phyloP scores from a whole-genome alignment of 495 filamentous ascomycete species.

The Penicillium coprophilum region DNA sequence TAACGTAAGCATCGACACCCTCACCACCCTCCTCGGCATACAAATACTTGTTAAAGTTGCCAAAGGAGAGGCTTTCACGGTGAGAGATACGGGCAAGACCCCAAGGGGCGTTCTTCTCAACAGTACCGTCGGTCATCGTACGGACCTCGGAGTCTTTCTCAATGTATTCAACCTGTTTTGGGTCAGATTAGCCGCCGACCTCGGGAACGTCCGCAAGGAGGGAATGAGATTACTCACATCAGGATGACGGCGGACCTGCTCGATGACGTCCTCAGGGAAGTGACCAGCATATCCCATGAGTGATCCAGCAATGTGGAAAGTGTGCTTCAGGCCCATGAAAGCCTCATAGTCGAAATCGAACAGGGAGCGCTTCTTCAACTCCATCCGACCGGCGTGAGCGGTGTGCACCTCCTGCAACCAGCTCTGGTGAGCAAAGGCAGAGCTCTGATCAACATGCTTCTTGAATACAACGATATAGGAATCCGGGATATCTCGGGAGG shows the following conservation, averaged over 20 bases:
- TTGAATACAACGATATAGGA: slow-evolving; percentile 99
- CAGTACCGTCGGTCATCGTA: slow-evolving; percentile 56
- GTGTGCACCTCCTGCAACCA: slow-evolving; percentile 83
- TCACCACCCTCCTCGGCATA: slow-evolving; percentile 89
- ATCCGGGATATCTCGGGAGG: slow-evolving; percentile 76
- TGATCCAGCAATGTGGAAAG: slow-evolving; percentile 81
- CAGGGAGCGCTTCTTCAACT: slow-evolving; percentile 88
- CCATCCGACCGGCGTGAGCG: slow-evolving; percentile 60
- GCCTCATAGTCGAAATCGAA: slow-evolving; percentile 66
- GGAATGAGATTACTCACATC: slow-evolving; percentile 70
- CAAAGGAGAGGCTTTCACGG: slow-evolving; percentile 79
- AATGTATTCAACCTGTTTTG: slow-evolving; percentile 83
- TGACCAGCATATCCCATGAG: slow-evolving; percentile 92
- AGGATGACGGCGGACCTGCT: slow-evolving; percentile 91
- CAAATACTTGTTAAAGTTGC: slow-evolving; percentile 96
- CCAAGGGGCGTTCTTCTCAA: slow-evolving; percentile 94
- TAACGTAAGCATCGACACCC: slow-evolving; percentile 98
- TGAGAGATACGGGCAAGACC: slow-evolving; percentile 97
- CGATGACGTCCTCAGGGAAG: slow-evolving; percentile 90
- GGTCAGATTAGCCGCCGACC: slow-evolving; percentile 17
- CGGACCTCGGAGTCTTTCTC: slow-evolving; percentile 92
- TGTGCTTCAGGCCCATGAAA: slow-evolving; percentile 89
- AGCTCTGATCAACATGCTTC: slow-evolving; percentile 73
- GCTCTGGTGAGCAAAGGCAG: slow-evolving; percentile 73
- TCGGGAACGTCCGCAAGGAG: slow-evolving; percentile 7